phyloP scores from a whole-genome alignment of 164 flowering plant species.

The Magnolia kwangsiensis region DNA sequence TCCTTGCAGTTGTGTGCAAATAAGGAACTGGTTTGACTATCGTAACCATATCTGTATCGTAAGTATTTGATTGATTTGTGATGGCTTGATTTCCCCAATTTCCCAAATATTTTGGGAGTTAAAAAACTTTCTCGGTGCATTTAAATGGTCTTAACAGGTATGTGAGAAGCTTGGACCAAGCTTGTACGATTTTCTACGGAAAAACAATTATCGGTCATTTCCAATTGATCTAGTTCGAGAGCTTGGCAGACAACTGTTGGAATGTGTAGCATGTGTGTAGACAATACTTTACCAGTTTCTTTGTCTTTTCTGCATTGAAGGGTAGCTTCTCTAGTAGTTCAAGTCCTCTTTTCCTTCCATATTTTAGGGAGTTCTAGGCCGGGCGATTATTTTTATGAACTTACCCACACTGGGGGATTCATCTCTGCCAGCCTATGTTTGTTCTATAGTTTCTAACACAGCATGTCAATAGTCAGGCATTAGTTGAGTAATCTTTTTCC shows the following conservation, averaged over 20 bases:
- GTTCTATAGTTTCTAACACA: background rate
- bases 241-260: slow-evolving; percentile 98
- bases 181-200: slow-evolving; percentile 99
- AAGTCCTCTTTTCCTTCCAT: background rate
- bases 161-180: slow-evolving; percentile 99
- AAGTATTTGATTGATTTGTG: slow-evolving; percentile 69
- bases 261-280: slow-evolving; percentile 99
- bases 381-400: background rate
- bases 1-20: slow-evolving; percentile 99
- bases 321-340: background rate
- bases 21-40: slow-evolving; percentile 99
- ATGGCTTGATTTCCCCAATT: slow-evolving; percentile 50
- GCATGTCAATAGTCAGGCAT: background rate
- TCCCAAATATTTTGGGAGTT: slow-evolving; percentile 49
- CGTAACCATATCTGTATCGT: slow-evolving; percentile 99
- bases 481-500: background rate
- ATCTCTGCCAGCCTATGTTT: background rate
- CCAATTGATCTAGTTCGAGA: slow-evolving; percentile 99
- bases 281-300: slow-evolving; percentile 31
- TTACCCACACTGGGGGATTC: background rate
- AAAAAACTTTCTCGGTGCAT: slow-evolving; percentile 59
- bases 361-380: background rate
- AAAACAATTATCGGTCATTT: slow-evolving; percentile 99
- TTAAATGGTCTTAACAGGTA: slow-evolving; percentile 93
- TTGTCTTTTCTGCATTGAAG: slow-evolving; percentile 6